Conservation (phyloP, 2,329 filamentous ascomycete species). For the Fusarium floridanum region DNA sequence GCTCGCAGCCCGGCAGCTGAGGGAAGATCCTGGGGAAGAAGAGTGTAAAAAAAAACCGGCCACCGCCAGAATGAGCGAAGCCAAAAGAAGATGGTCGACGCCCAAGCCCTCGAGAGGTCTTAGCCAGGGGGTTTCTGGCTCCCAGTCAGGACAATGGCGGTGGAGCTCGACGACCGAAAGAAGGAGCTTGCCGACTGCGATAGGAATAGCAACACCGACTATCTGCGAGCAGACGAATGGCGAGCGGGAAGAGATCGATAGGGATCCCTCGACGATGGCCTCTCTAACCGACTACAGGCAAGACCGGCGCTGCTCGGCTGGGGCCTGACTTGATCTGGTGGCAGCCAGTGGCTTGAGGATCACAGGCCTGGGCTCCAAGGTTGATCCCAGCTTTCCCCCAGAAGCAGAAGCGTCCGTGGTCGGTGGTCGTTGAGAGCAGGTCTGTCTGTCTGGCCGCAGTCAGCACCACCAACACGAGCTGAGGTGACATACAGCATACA, state of each 20-base stretch:
- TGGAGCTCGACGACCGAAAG: constrained; percentile 14
- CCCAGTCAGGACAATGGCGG: constrained; percentile 20
- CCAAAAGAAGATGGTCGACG: constrained; percentile 36
- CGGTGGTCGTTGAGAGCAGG: not conserved
- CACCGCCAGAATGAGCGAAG: constrained; percentile 39
- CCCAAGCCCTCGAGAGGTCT: not conserved
- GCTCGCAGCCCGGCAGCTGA: constrained; percentile 31
- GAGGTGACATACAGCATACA: constrained; percentile 14
- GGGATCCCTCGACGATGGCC: constrained; percentile 26
- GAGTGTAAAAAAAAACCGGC: not conserved
- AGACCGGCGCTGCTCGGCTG: constrained; percentile 21
- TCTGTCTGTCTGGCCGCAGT: not conserved
- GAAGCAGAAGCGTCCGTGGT: not conserved
- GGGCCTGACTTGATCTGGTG: constrained; percentile 43
- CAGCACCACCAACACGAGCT: constrained; percentile 4
- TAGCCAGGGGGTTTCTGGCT: constrained; percentile 21
- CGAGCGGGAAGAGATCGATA: constrained; percentile 38
- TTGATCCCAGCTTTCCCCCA: constrained; percentile 36
- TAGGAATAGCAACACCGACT: constrained; percentile 38
- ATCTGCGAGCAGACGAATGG: constrained; percentile 9
- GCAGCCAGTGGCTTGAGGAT: constrained; percentile 47
- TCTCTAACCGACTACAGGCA: constrained; percentile 37
- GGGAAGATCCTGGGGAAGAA: constrained; percentile 27
- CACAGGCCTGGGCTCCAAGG: constrained; percentile 40
- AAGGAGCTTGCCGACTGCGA: constrained; percentile 14